Base-by-base conservation (phyloP, 164 flowering plant species). In the Magnolia sinica region DNA sequence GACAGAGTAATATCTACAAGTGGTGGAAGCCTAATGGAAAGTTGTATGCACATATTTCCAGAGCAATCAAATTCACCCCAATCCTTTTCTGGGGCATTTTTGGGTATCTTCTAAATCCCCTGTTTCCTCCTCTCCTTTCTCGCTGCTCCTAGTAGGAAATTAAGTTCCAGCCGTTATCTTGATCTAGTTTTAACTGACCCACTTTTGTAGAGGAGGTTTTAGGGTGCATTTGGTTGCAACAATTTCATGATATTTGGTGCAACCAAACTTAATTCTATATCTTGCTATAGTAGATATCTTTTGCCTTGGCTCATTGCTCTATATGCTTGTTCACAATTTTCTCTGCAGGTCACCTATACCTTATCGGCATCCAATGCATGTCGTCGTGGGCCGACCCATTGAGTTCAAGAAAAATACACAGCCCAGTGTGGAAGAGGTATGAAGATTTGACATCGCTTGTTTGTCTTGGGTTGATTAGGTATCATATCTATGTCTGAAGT, bases 11-110 rank as follows among this genome's bases (percentile, higher is more conserved):
- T 23, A 89, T 88, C 65, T 96, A 94, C 79, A 86, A 84, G 59
- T 92, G 99, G 98, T 94, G 98, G 98, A 94, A 83, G 75, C 98
- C 99, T 0, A 75, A 87, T 70, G 90, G 94, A 67, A 80, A 86
- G 58, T 73, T 85, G 68, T 85, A 58, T 81, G 73, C 85, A 75
- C 78, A 81, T 73, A 67, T 94, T 70, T 78, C 94, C 31, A 87
- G 94, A 84, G 89, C 88, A 55, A 79, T 94, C 76, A 91, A 87
- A 86, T 91, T 92, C 78, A 83, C 91, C 22, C 96, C 98, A n/a
- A 81, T 91, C 50, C 52, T 81, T 73, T 92, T 90, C 73, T 91
- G 98, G 97, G 98, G 99, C 76, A 81, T 86, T 13, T 83, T 87
- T 72, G 96, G 97, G 99, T 96, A 90, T 71, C 81, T 80, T 23